A percentile compares a stretch with the other conserved stretches of the same genome.
phyloP scores from a whole-genome alignment of 208 protist species.

The Leishmania turanica region DNA sequence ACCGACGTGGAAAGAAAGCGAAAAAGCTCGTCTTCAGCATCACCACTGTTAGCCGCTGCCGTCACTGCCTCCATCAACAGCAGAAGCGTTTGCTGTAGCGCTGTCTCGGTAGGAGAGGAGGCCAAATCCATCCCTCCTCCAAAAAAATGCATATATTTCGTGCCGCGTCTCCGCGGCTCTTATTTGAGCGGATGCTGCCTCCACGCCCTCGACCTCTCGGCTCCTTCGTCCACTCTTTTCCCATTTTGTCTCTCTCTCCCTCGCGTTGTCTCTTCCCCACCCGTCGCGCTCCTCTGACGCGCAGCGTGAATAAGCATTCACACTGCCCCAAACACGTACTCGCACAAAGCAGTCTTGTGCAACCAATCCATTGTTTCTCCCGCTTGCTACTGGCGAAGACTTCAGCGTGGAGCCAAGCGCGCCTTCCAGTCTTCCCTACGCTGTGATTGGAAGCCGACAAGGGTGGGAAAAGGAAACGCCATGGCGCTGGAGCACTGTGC shows the following conservation, averaged over 20 bases:
- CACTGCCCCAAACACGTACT: neutral
- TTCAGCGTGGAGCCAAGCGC: neutral
- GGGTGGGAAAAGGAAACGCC: neutral
- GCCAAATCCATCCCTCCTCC: neutral
- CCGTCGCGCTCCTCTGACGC: neutral
- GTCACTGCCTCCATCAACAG: neutral
- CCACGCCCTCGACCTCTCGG: neutral
- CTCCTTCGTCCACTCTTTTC: neutral
- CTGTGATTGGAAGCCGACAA: neutral
- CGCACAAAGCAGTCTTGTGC: neutral
- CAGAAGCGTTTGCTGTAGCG: neutral
- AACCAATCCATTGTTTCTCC: neutral
- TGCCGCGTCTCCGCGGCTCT: neutral
- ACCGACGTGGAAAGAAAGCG: neutral
- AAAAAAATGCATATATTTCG: no score
- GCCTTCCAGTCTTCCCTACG: neutral
- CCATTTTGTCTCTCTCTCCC: neutral
- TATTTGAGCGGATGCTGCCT: neutral
- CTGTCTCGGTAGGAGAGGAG: neutral
- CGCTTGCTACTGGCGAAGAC: neutral
- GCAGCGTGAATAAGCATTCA: neutral
- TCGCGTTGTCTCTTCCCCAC: neutral
- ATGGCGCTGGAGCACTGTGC: slow-evolving; percentile 29
- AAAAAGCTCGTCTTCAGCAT: neutral
- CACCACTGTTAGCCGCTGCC: neutral